Evolutionary conservation across 2,329 filamentous ascomycete species (phyloP), one percentile per base, ranked within the genome.

Genomic region (Ceratocystis smalleyi): DNA sequence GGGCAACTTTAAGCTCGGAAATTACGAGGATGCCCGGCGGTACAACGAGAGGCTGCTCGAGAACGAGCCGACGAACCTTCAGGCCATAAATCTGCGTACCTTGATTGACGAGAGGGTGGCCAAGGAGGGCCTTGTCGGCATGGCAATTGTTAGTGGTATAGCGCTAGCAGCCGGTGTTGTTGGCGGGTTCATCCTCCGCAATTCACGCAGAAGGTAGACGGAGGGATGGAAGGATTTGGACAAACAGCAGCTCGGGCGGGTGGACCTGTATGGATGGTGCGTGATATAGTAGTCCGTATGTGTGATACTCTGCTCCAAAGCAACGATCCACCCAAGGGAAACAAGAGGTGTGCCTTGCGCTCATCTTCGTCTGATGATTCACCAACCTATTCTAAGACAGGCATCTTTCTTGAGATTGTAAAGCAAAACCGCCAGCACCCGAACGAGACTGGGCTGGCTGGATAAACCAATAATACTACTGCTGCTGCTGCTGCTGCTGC

Each of bases 1-100:
- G 40, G 94, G 94, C 68, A 96, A 97, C 80, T 97, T 92, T 83
- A 97, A 97, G 79, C 84, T 99, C 59, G 92, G 91, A 67, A 97
- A 96, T 80, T 99, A 96, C 75, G 91, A 86, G 67, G 94, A 99
- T 73, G 92, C 92, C 67, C 82, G 92, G 71, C 83, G 89, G 72
- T 97, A 97, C 77, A 99, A 99, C 75, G 92, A 97, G 72, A 80
- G 92, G 61, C 79, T 99, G 67, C 77, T 97, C 63, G 90, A 96
- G 68, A 87, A 92, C 73, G 94, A 99, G 77, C 90, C 91, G 7
- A 84, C 83, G 59, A 99, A 97, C 75, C 76, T 96, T 71, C 94
- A 99, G 76, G 91, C 92, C 30, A 81, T 85, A 64, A 95, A 95
- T 75, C 77, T 99, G 75, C 85, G 88, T 71, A 81, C 85, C 57